phyloP scores from a whole-genome alignment of 495 filamentous ascomycete genomes.

The Neurospora africana region DNA sequence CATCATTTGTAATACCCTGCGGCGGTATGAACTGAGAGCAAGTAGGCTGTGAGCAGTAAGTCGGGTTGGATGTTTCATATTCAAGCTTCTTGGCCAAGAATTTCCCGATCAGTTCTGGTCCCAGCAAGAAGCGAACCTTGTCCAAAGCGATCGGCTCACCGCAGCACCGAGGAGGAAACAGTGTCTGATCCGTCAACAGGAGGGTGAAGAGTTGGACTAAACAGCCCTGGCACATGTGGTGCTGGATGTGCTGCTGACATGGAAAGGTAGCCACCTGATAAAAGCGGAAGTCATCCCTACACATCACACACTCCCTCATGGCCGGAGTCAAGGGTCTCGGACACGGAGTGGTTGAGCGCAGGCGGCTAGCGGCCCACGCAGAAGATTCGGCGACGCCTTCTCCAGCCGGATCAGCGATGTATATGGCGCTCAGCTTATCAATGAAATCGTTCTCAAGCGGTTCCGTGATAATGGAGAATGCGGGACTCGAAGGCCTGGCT shows the following conservation, averaged over 20 bases:
- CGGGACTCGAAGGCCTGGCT: not conserved
- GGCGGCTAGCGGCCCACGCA: slow-evolving; percentile 6
- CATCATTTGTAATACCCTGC: slow-evolving; percentile 18
- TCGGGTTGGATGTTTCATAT: slow-evolving; percentile 32
- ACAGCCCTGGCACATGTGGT: slow-evolving; percentile 41
- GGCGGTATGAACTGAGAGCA: slow-evolving; percentile 39
- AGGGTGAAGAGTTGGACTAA: slow-evolving; percentile 28
- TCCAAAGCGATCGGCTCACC: slow-evolving; percentile 27
- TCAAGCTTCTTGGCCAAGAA: slow-evolving; percentile 36
- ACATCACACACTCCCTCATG: slow-evolving; percentile 4
- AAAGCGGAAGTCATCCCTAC: slow-evolving; percentile 5
- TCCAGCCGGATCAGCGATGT: not conserved
- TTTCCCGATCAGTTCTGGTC: slow-evolving; percentile 11
- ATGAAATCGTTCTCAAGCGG: not conserved
- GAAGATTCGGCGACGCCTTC: slow-evolving; percentile 5
- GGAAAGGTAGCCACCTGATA: slow-evolving; percentile 10
- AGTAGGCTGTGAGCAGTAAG: slow-evolving; percentile 33
- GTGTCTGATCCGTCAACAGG: slow-evolving; percentile 34
- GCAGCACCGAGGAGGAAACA: slow-evolving; percentile 47
- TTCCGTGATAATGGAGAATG: not conserved
- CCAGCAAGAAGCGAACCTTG: slow-evolving; percentile 21
- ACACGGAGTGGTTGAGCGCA: not conserved
- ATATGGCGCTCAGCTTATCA: not conserved
- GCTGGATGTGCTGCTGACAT: slow-evolving; percentile 36
- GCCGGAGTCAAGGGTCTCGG: not conserved